Percentiles rank a stretch among this genome's conserved stretches.
phyloP scores from a whole-genome alignment of 164 flowering plant species.

The Magnolia officinalis region DNA sequence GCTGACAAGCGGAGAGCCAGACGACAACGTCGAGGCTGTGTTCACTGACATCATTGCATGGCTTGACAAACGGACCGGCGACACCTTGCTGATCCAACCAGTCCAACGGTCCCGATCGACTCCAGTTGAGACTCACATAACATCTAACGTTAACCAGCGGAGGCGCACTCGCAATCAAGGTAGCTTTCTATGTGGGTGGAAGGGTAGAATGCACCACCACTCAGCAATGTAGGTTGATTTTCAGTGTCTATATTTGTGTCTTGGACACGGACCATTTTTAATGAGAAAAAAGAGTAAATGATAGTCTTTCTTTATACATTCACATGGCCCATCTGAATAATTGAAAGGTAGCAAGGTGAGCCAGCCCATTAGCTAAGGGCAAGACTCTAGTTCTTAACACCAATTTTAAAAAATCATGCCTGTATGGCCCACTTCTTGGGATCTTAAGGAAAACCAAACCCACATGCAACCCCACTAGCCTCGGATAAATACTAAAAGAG shows the following conservation, averaged over 20 bases:
- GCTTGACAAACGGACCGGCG: constrained; percentile 54
- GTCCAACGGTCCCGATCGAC: neutral
- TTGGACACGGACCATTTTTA: neutral
- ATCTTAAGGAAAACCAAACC: too few species aligned
- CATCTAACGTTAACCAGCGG: neutral
- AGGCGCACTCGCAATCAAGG: constrained; percentile 8
- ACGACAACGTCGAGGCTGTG: constrained; percentile 64
- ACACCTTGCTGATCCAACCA: neutral
- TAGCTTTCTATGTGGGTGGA: constrained; percentile 62
- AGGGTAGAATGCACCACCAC: constrained; percentile 52
- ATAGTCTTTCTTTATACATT: too few species aligned
- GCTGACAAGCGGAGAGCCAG: constrained; percentile 86
- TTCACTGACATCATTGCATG: constrained; percentile 73
- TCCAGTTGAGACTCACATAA: constrained; percentile 2
- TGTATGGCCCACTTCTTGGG: too few species aligned
- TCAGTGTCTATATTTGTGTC: neutral
- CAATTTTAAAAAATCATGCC: too few species aligned
- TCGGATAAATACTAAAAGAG: too few species aligned
- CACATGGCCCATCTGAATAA: too few species aligned
- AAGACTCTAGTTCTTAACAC: too few species aligned
- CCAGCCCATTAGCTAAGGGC: too few species aligned
- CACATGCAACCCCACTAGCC: too few species aligned
- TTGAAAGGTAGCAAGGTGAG: too few species aligned
- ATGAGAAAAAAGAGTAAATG: too few species aligned
- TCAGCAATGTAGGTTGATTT: constrained; percentile 51